Percentiles rank a stretch among this genome's conserved stretches.
These are phyloP conservation scores for Xerocomus potaroensis DNA, from an alignment of 768 basidiomycete genomes.

Conservation along the genomic window DNA sequence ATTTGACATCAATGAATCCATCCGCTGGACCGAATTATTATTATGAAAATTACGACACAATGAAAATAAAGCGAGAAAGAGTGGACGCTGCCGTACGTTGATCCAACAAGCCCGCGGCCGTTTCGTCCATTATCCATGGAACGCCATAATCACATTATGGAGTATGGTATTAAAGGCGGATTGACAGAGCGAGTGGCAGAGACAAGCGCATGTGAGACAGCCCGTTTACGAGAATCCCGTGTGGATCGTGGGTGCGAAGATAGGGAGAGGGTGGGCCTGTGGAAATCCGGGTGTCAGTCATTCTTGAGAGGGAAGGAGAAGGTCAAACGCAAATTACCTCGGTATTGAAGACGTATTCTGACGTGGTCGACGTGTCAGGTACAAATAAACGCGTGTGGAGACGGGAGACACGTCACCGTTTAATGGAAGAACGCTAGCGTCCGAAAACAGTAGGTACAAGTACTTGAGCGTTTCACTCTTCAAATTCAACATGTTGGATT, in stretches of 20 bases:
- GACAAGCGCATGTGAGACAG: not conserved
- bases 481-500: not conserved
- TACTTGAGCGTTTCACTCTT: slow-evolving; percentile 92
- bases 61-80: too few relatives aligned
- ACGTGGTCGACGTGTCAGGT: slow-evolving; percentile 6
- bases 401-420: slow-evolving; percentile 48
- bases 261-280: slow-evolving; percentile 67
- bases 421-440: slow-evolving; percentile 65
- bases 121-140: too few relatives aligned
- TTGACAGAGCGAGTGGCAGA: not conserved
- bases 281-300: slow-evolving; percentile 1
- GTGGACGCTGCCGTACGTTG: too few relatives aligned
- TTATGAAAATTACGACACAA: too few relatives aligned
- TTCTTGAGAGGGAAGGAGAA: not conserved
- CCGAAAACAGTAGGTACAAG: slow-evolving; percentile 82
- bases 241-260: slow-evolving; percentile 51
- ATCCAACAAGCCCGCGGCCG: too few relatives aligned
- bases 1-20: not conserved
- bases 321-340: slow-evolving; percentile 53
- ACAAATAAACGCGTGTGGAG: not conserved
- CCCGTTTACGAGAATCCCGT: slow-evolving; percentile 43
- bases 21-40: too few relatives aligned
- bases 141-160: not conserved
- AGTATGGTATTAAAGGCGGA: not conserved
- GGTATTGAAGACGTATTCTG: slow-evolving; percentile 90